These are phyloP conservation scores for Penicillium sp. DNA, from an alignment of 2,329 filamentous ascomycete genomes.

Conservation along the genomic window DNA sequence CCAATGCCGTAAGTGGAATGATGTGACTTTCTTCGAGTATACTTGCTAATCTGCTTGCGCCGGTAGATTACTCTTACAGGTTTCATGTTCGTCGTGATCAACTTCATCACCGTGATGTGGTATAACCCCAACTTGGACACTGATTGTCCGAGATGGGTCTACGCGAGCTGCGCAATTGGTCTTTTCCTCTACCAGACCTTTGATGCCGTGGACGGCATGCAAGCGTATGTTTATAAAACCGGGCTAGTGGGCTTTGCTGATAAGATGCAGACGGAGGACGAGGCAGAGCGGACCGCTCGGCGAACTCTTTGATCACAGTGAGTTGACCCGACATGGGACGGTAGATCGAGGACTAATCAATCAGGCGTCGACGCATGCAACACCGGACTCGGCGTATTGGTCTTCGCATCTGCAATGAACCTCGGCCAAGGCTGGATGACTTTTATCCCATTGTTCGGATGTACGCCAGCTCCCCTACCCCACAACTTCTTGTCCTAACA, in stretches of 20 bases:
- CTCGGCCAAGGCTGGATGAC: slow-evolving; percentile 92
- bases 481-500: slow-evolving; percentile 8
- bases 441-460: slow-evolving; percentile 77
- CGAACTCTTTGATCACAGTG: slow-evolving; percentile 94
- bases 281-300: slow-evolving; percentile 90
- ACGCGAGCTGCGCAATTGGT: slow-evolving; percentile 85
- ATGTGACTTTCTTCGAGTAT: neutral
- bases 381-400: slow-evolving; percentile 86
- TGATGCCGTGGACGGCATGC: slow-evolving; percentile 91
- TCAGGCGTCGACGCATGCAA: slow-evolving; percentile 87
- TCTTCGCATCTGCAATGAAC: slow-evolving; percentile 92
- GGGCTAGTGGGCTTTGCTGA: slow-evolving; percentile 10
- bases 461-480: slow-evolving; percentile 51
- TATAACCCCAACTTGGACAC: slow-evolving; percentile 93
- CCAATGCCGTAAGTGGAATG: slow-evolving; percentile 50
- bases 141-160: slow-evolving; percentile 94
- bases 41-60: slow-evolving; percentile 8
- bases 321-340: slow-evolving; percentile 14
- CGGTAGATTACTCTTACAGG: slow-evolving; percentile 80
- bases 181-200: slow-evolving; percentile 98
- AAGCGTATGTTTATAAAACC: slow-evolving; percentile 66
- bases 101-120: slow-evolving; percentile 90
- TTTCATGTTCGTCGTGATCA: slow-evolving; percentile 85
- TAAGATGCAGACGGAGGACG: slow-evolving; percentile 69
- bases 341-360: neutral